Base-by-base conservation (phyloP, 2,329 filamentous ascomycete species). In the Alternaria solani region DNA sequence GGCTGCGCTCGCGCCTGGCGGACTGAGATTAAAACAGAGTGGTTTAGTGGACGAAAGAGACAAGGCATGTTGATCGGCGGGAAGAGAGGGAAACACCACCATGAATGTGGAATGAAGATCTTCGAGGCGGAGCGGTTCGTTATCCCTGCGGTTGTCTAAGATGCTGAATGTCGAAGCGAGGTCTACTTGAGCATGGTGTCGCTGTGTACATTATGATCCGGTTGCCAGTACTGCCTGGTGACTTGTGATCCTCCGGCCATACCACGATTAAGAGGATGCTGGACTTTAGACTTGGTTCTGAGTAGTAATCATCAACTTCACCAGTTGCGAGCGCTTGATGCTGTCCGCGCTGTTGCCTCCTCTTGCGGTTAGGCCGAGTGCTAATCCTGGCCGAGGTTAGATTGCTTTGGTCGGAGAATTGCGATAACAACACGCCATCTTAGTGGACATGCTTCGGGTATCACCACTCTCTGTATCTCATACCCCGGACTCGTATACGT, bases 401-500 rank as follows among this genome's bases (percentile, higher is more conserved):
- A 51, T 34, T 18, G 32, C 36, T 18, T 11, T 28, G 30, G 26
- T 54, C 55, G 64, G 49, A 53, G 30, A 47, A 51, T 55, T 57
- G 42, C 53, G 65, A 70, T 68, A 68, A 68, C 62, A 26, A 51
- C 53, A 41, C 34, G 52, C 41, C 47, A 14, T 57, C 51, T 62
- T 25, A 67, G 55, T 70, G 61, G 65, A 56, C 51, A 43, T 46
- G 20, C 26, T 38, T 34, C 30, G 5, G 20, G 28, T 36, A 63
- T 51, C 41, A 55, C 39, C 32, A 55, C 20, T 55, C 25, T 26
- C 26, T 54, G 26, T 42, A 53, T 53, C 42, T 42, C 51, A 11
- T 11, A 23, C 32, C 41, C 26, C 42, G 7, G 34, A 25, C 30
- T 52, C 39, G 18, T 39, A 30, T 39, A 30, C 42, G n/a, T 44